Evolutionary conservation across 1,284 basidiomycete species (phyloP).

Genomic region (Melampsora americana): DNA sequence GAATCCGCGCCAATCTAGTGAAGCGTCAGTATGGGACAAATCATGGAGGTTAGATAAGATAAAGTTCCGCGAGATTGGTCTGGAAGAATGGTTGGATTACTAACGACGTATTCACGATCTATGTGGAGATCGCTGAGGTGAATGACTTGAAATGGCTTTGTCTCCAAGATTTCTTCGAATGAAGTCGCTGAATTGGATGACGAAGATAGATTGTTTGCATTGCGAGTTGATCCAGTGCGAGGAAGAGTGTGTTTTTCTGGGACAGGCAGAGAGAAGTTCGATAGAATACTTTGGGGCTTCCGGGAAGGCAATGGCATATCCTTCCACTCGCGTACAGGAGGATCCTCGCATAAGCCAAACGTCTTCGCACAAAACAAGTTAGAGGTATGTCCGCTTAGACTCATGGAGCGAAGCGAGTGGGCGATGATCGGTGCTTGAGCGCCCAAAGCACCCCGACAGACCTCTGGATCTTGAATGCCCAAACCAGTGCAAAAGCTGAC

Average conservation of each 20-base stretch:
- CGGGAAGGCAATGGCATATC: slow-evolving; percentile 41
- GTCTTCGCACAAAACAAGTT: slow-evolving; percentile 63
- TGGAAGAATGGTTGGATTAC: neutral
- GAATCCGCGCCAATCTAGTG: slow-evolving; percentile 58
- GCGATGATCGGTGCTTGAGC: slow-evolving; percentile 63
- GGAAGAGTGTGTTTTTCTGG: slow-evolving; percentile 10
- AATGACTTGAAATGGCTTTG: slow-evolving; percentile 49
- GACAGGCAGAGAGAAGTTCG: slow-evolving; percentile 50
- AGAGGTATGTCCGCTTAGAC: slow-evolving; percentile 58
- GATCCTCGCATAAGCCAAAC: slow-evolving; percentile 61
- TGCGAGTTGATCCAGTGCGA: neutral
- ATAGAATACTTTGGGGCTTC: neutral
- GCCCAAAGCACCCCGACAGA: slow-evolving; percentile 61
- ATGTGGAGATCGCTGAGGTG: slow-evolving; percentile 53
- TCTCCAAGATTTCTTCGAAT: slow-evolving; percentile 7
- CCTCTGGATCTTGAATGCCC: slow-evolving; percentile 57
- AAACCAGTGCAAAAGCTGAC: slow-evolving; percentile 37
- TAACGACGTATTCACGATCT: slow-evolving; percentile 54
- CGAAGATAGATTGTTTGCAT: neutral
- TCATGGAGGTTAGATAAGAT: neutral
- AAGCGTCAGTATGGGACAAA: too few relatives aligned
- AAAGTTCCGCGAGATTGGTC: too few relatives aligned
- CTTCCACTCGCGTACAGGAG: slow-evolving; percentile 46
- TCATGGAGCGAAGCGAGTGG: slow-evolving; percentile 61
- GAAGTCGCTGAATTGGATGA: neutral